Evolutionary conservation across 1,139 yeast genomes (phyloP).

Genomic region (Protomyces inouyei): DNA sequence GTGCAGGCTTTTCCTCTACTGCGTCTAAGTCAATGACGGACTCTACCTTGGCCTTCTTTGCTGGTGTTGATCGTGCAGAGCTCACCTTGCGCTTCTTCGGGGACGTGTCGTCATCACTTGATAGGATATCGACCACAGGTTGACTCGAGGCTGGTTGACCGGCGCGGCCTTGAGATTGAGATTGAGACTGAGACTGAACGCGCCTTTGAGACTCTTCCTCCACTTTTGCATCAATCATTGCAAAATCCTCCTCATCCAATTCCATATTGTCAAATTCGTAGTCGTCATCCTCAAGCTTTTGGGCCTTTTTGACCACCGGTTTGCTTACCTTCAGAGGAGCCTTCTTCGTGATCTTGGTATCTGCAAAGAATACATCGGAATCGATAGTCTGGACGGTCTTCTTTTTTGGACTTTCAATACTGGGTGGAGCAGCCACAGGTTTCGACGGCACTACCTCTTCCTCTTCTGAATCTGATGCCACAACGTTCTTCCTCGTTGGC

Average conservation of each 20-base stretch:
- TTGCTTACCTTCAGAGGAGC: neutral
- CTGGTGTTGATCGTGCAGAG: constrained; percentile 26
- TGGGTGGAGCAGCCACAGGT: neutral
- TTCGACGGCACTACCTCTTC: neutral
- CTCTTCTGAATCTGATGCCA: constrained; percentile 10
- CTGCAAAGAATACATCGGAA: constrained; percentile 9
- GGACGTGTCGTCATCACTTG: neutral
- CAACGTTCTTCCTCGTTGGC: constrained; percentile 3
- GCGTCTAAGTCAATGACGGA: constrained; percentile 20
- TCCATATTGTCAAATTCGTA: constrained; percentile 29
- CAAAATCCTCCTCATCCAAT: constrained; percentile 19
- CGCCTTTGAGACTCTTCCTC: constrained; percentile 28
- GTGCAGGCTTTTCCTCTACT: neutral
- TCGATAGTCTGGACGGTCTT: neutral
- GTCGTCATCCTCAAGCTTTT: constrained; percentile 11
- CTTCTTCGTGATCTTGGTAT: neutral
- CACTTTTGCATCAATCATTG: neutral
- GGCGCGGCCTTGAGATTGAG: neutral
- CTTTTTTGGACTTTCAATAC: neutral
- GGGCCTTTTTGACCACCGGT: neutral
- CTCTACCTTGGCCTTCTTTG: constrained; percentile 14
- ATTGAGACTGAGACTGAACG: neutral
- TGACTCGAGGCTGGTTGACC: constrained; percentile 20
- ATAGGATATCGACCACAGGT: neutral
- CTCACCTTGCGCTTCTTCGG: neutral